Conservation (phyloP, 1,284 basidiomycete genomes). For the Meira miltonrushii region DNA sequence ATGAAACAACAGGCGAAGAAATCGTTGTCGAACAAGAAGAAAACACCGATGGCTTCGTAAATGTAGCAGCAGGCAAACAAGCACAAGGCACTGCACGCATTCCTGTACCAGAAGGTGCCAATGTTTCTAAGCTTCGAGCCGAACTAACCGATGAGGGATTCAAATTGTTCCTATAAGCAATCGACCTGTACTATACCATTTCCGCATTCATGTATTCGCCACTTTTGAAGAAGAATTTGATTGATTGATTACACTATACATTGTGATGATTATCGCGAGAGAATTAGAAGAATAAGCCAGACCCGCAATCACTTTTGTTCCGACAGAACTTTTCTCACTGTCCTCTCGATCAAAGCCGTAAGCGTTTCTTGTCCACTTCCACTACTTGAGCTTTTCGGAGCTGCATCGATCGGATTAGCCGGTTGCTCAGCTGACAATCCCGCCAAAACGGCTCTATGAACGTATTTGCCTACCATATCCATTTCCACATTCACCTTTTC, state of each 20-base stretch:
- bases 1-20: constrained; percentile 9
- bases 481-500: constrained; percentile 49
- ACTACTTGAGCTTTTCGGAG: constrained; percentile 9
- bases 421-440: neutral
- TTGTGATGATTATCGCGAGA: too few relatives aligned
- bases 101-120: neutral
- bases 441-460: constrained; percentile 40
- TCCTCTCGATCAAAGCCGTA: constrained; percentile 7
- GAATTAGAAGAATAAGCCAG: too few relatives aligned
- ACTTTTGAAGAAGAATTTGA: too few relatives aligned
- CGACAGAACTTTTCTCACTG: constrained; percentile 7
- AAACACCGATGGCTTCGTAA: neutral
- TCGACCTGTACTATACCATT: too few relatives aligned
- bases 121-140: neutral
- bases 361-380: constrained; percentile 10
- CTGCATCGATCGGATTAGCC: constrained; percentile 22
- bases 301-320: constrained; percentile 3
- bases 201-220: too few relatives aligned
- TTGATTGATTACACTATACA: too few relatives aligned
- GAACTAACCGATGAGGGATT: constrained; percentile 11
- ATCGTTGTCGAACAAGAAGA: constrained; percentile 2
- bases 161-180: neutral
- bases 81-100: neutral
- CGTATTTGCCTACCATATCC: constrained; percentile 52
- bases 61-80: neutral